Conservation (phyloP, 805 yeast genomes). For the Pichia nanzhaoensis region DNA sequence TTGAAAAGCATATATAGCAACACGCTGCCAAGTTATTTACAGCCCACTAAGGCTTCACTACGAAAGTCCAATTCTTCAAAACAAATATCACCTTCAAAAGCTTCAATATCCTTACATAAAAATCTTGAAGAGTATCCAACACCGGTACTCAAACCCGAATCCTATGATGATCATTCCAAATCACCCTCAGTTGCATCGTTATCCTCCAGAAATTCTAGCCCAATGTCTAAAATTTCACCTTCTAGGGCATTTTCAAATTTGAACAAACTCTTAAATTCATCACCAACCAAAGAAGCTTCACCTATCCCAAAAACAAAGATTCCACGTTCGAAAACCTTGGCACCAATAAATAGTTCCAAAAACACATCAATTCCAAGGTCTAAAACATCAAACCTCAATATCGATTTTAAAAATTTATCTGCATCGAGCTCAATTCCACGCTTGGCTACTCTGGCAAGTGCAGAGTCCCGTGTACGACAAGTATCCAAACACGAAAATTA, state of each 20-base stretch:
- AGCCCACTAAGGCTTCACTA: conserved; percentile 20
- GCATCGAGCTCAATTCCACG: conserved; percentile 13
- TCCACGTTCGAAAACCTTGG: conserved; percentile 4
- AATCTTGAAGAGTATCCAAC: background rate
- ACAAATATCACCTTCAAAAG: conserved; percentile 11
- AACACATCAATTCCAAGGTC: background rate
- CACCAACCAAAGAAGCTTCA: conserved; percentile 1
- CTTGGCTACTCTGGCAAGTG: conserved; percentile 10
- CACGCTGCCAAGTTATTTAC: conserved; percentile 17
- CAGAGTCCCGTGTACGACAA: conserved; percentile 7
- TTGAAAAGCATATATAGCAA: conserved; percentile 14
- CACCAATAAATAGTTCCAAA: background rate
- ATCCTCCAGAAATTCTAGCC: background rate
- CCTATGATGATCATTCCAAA: background rate
- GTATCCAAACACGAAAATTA: conserved; percentile 2
- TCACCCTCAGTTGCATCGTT: conserved; percentile 13
- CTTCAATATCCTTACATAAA: conserved; percentile 6
- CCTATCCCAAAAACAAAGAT: background rate
- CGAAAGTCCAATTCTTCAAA: conserved; percentile 11
- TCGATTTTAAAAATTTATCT: background rate
- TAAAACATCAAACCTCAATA: conserved; percentile 3
- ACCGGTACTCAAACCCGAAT: conserved; percentile 3
- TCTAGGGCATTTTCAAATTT: conserved; percentile 18
- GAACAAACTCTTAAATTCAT: conserved; percentile 9
- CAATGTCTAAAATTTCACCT: conserved; percentile 14